A percentile compares a stretch with the other conserved stretches of the same genome.
Evolutionary conservation across 495 filamentous ascomycete genomes (phyloP).

Genomic region (Glonium stellatum): DNA sequence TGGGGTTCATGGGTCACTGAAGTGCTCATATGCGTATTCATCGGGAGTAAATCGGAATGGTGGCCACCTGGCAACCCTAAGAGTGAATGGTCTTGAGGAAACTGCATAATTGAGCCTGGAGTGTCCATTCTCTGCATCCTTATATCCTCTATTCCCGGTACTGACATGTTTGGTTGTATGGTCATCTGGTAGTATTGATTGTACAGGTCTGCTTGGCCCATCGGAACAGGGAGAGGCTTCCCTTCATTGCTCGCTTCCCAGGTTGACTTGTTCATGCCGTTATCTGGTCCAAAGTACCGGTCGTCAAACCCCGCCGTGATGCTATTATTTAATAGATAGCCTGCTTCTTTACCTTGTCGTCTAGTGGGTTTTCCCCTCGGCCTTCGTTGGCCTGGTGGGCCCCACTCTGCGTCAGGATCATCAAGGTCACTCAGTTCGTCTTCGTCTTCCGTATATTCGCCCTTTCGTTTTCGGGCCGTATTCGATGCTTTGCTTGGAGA

Average conservation of each 20-base stretch:
- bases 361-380: constrained; percentile 4
- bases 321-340: constrained; percentile 7
- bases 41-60: constrained; percentile 46
- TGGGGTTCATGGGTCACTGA: constrained; percentile 33
- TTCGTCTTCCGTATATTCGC: constrained; percentile 28
- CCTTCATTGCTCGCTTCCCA: constrained; percentile 59
- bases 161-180: constrained; percentile 17
- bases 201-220: constrained; percentile 44
- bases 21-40: constrained; percentile 21
- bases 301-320: constrained; percentile 10
- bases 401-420: constrained; percentile 31
- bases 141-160: constrained; percentile 24
- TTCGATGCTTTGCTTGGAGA: constrained; percentile 64
- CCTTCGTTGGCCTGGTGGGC: constrained; percentile 18
- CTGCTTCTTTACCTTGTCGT: constrained; percentile 4
- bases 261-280: constrained; percentile 43
- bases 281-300: constrained; percentile 15
- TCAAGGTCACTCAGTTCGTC: constrained; percentile 27
- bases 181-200: constrained; percentile 54
- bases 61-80: constrained; percentile 47
- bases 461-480: constrained; percentile 47
- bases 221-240: constrained; percentile 50
- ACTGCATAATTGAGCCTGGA: constrained; percentile 25
- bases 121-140: constrained; percentile 19
- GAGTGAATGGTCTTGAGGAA: constrained; percentile 20